Conservation (phyloP, 108 stramenopile genomes). For the Cyclotella cryptica region DNA sequence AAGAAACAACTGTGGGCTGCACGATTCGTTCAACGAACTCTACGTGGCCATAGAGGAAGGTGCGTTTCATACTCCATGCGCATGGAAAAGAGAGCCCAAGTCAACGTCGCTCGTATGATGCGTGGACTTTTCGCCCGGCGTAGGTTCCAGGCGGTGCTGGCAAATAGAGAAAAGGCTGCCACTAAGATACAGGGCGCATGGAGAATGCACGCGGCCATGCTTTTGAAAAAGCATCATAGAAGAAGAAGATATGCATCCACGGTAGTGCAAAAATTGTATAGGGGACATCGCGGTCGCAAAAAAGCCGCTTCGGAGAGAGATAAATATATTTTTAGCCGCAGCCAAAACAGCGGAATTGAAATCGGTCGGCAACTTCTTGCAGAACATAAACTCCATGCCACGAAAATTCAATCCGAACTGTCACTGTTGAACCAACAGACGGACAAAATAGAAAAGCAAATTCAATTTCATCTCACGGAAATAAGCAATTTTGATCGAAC, state of each 20-base stretch:
- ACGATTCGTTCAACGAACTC: slow-evolving; percentile 73
- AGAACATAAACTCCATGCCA: slow-evolving; percentile 91
- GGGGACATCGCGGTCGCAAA: slow-evolving; percentile 75
- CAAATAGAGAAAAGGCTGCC: slow-evolving; percentile 58
- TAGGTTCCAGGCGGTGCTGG: slow-evolving; percentile 44
- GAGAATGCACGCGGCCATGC: slow-evolving; percentile 56
- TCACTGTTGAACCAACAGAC: slow-evolving; percentile 86
- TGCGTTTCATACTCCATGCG: slow-evolving; percentile 50
- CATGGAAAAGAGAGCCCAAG: slow-evolving; percentile 48
- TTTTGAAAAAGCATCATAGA: slow-evolving; percentile 47
- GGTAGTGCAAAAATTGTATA: slow-evolving; percentile 67
- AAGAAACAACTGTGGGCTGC: slow-evolving; percentile 85
- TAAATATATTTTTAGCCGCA: slow-evolving; percentile 84
- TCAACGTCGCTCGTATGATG: slow-evolving; percentile 54
- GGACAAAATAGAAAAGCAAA: slow-evolving; percentile 75
- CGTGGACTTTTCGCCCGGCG: slow-evolving; percentile 66
- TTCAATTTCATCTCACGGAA: slow-evolving; percentile 76
- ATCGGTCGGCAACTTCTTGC: slow-evolving; percentile 90
- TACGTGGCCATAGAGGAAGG: slow-evolving; percentile 69
- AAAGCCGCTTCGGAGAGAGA: slow-evolving; percentile 78
- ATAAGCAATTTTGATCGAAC: slow-evolving; percentile 83
- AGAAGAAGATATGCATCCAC: slow-evolving; percentile 54
- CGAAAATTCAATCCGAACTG: slow-evolving; percentile 86
- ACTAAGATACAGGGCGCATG: slow-evolving; percentile 63
- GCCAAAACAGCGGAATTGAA: slow-evolving; percentile 88